Base-by-base conservation (phyloP, 75 land plant species). In the Pinus taeda region DNA sequence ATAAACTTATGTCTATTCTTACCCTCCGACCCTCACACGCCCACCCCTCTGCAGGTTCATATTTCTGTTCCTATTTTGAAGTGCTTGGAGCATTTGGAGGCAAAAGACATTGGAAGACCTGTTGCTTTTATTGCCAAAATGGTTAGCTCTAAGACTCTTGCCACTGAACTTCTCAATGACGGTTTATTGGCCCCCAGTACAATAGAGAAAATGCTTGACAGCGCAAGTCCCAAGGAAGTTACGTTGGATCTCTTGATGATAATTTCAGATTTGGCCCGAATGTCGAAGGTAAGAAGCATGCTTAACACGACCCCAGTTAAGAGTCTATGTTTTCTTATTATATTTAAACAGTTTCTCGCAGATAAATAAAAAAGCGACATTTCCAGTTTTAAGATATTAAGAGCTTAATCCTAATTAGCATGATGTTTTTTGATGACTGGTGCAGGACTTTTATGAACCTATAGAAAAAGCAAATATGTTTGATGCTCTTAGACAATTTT, bases 221-320 rank as follows among this genome's bases (percentile, higher is more conserved):
- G 60, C 71, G 79, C 89, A 53, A 80, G 87, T 77, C 92, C 93
- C 13, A 91, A 69, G 76, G 98, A 97, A 36, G 92, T 90, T 42
- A 71, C 83, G 12, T 74, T 91, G 53, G 99, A 97, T 79, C 74
- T 83, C 24, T 78, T 97, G 12, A 91, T 97, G 91, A 90, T 93
- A 57, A 65, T 97, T 59, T 97, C 99, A 55, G 98, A 97, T 77
- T 81, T 97, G 75, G 95, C 98, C 67, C 90, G 99, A n/a, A 87
- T 97, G 93, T 91, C 94, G 65, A 90, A 87, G 92, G 99, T 97
- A 33, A 24, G 58, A 37, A 29, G 5, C 57, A 56, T 69, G 17
- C 20, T 26, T 74, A 12, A 33, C 37, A 49, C 26, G 18, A 15
- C 21, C 37, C 11, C 75, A 39, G 13, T n/a, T 72, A 3, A 76